Percentiles rank a stretch among this genome's conserved stretches.
Evolutionary conservation across 352 stramenopile genomes (phyloP).

Genomic region (Phytophthora idaei): DNA sequence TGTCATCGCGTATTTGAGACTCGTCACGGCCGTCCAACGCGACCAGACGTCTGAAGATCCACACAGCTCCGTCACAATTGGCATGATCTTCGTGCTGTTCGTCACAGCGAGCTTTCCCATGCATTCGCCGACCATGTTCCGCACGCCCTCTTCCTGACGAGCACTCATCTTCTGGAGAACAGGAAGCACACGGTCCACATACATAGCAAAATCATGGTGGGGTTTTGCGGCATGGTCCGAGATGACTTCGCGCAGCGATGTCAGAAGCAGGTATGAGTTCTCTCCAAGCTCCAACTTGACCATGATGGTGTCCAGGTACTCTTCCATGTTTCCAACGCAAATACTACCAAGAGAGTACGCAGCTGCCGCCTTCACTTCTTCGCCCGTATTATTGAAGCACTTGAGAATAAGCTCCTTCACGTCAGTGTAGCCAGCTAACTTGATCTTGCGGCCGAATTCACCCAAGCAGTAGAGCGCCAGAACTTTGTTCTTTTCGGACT

Average conservation of each 20-base stretch:
- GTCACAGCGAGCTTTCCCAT: slow-evolving; percentile 95
- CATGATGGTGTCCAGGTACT: slow-evolving; percentile 93
- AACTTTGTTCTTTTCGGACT: slow-evolving; percentile 77
- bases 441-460: slow-evolving; percentile 94
- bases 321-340: slow-evolving; percentile 93
- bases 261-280: slow-evolving; percentile 98
- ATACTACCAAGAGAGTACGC: slow-evolving; percentile 96
- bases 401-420: slow-evolving; percentile 91
- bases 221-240: slow-evolving; percentile 75
- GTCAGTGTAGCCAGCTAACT: slow-evolving; percentile 85
- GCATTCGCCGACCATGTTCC: slow-evolving; percentile 98
- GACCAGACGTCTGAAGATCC: slow-evolving; percentile 55
- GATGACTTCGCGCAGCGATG: slow-evolving; percentile 96
- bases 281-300: slow-evolving; percentile 88
- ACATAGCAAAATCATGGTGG: slow-evolving; percentile 73
- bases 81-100: slow-evolving; percentile 88
- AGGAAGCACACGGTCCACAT: slow-evolving; percentile 91
- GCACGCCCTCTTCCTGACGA: slow-evolving; percentile 94
- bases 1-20: slow-evolving; percentile 90
- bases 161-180: slow-evolving; percentile 93
- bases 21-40: slow-evolving; percentile 93
- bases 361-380: slow-evolving; percentile 97
- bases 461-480: slow-evolving; percentile 95
- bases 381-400: slow-evolving; percentile 83
- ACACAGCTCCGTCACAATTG: slow-evolving; percentile 88